Conservation (phyloP, 805 yeast species). For the Hagleromyces aurorensis region DNA sequence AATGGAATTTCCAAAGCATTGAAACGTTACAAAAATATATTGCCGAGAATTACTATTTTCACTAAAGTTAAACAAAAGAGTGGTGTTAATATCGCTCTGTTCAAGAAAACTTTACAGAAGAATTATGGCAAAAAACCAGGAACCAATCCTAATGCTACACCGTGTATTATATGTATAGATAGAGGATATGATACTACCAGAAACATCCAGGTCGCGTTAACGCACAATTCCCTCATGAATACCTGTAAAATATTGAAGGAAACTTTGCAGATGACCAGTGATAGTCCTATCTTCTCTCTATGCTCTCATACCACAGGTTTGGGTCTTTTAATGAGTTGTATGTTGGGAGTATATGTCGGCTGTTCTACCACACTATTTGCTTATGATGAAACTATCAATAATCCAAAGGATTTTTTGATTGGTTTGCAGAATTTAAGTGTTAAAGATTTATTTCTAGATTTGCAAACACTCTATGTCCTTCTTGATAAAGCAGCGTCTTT, state of each 20-base stretch:
- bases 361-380: slow-evolving; percentile 75
- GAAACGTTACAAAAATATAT: slow-evolving; percentile 16
- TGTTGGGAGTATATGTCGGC: slow-evolving; percentile 82
- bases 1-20: slow-evolving; percentile 17
- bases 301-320: slow-evolving; percentile 77
- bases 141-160: slow-evolving; percentile 28
- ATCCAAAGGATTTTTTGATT: slow-evolving; percentile 64
- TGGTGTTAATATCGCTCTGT: slow-evolving; percentile 14
- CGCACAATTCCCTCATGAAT: slow-evolving; percentile 59
- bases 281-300: slow-evolving; percentile 72
- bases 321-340: slow-evolving; percentile 80
- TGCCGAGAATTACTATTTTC: slow-evolving; percentile 28
- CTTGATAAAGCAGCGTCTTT: slow-evolving; percentile 53
- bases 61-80: slow-evolving; percentile 27
- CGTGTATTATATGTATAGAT: slow-evolving; percentile 28
- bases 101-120: slow-evolving; percentile 13
- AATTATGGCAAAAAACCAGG: slow-evolving; percentile 18
- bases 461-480: slow-evolving; percentile 75
- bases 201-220: slow-evolving; percentile 30
- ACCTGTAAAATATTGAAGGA: slow-evolving; percentile 86
- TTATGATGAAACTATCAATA: slow-evolving; percentile 66
- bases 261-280: slow-evolving; percentile 74
- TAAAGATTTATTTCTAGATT: slow-evolving; percentile 78
- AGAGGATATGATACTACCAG: slow-evolving; percentile 17
- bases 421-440: slow-evolving; percentile 70